Evolutionary conservation across 2,329 filamentous ascomycete species (phyloP).

Genomic region (Bimuria novae-zelandiae): DNA sequence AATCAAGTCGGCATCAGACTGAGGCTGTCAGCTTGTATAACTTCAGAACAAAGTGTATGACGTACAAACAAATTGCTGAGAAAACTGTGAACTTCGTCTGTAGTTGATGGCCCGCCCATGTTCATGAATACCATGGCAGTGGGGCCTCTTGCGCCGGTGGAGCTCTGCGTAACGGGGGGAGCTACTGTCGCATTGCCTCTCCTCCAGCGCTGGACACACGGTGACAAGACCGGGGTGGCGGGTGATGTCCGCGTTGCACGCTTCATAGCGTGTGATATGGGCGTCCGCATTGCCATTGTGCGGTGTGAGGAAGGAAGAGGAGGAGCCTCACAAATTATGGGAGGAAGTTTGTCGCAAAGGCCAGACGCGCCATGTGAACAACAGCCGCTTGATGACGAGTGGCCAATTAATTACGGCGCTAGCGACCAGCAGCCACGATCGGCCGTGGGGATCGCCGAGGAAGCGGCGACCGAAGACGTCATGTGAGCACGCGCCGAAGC

Average conservation of each 20-base stretch:
- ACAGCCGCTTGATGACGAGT: conserved; percentile 21
- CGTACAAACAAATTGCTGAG: conserved; percentile 86
- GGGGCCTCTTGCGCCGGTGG: conserved; percentile 72
- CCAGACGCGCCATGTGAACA: conserved; percentile 25
- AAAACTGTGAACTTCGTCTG: conserved; percentile 86
- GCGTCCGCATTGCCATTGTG: conserved; percentile 47
- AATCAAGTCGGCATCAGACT: conserved; percentile 93
- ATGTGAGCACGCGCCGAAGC: conserved; percentile 7
- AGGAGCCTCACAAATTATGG: conserved; percentile 11
- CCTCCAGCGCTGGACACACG: conserved; percentile 42
- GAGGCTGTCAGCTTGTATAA: conserved; percentile 21
- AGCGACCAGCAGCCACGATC: conserved; percentile 29
- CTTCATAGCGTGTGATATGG: conserved; percentile 38
- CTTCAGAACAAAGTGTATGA: not conserved
- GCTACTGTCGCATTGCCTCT: conserved; percentile 53
- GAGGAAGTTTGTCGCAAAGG: conserved; percentile 13
- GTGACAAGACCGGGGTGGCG: conserved; percentile 33
- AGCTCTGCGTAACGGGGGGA: conserved; percentile 80
- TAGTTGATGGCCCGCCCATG: conserved; percentile 94
- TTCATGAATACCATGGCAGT: conserved; percentile 99
- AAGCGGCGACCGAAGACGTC: not conserved
- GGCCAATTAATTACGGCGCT: conserved; percentile 27
- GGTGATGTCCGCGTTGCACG: conserved; percentile 36
- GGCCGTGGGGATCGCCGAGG: conserved; percentile 24
- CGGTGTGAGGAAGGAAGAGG: conserved; percentile 43